Evolutionary conservation across 2,329 filamentous ascomycete species (phyloP), one percentile per base, ranked within the genome.

Genomic region (Fusarium verticillioides): DNA sequence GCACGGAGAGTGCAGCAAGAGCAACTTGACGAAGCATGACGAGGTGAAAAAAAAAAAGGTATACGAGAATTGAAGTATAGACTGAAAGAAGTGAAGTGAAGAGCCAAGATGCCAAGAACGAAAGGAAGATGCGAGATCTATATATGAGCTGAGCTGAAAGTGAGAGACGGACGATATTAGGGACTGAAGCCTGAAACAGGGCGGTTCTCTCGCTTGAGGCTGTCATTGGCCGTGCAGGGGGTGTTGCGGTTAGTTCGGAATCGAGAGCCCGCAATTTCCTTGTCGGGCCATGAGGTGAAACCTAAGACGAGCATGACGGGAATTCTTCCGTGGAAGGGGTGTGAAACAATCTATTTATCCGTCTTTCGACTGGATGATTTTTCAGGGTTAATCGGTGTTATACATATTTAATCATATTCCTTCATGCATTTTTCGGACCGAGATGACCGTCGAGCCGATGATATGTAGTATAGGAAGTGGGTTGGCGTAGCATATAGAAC

Each of bases 1-100:
- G 77, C 46, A 87, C 79, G 15, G 84, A 83, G 10, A 88, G 80
- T 60, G 84, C 84, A 60, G 88, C 78, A 74, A 75, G 60, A 87
- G 83, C 81, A 34, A 80, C 77, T 80, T 84, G 78, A 67, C 79
- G 71, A 70, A 88, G 60, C 70, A 68, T 69, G 60, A 39, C 49
- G 46, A 3, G 34, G 36, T 18, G 44, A 32, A 37, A 49, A 32
- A 37, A 37, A 21, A 30, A 16, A 16, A 58, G 18, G 36, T 53
- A 56, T 23, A 40, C 40, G 32, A 59, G 19, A 42, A 49, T 3
- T 49, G 46, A 66, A 59, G 8, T 46, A 47, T 46, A 30, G 60
- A 59, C 19, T 21, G n/a, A 9, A 30, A 40, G 63, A 65, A 64
- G 28, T 54, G 46, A 64, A 60, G 28, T 28, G 32, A 66, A 59